Conservation (phyloP, 371 early-diverging fungal genomes). For the Mortierella sp. region DNA sequence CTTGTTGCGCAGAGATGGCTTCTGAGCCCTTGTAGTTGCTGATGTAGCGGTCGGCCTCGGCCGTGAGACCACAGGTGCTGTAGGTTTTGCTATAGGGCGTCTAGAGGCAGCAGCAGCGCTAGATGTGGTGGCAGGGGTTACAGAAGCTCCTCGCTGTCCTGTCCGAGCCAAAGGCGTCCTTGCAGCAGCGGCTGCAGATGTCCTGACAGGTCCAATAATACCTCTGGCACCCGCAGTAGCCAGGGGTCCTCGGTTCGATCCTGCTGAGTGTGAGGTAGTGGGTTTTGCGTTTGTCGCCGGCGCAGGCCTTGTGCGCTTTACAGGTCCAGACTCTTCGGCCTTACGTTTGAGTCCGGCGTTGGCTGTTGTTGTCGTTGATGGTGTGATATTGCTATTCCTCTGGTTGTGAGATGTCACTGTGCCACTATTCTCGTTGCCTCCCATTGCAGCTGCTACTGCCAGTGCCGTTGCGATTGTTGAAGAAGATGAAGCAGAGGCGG, state of each 20-base stretch:
- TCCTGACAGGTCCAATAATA: background rate
- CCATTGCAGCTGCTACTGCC: conserved; percentile 45
- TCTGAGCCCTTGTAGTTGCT: background rate
- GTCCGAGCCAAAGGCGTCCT: conserved; percentile 22
- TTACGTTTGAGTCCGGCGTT: conserved; percentile 32
- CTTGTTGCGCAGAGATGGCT: background rate
- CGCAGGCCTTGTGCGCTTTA: conserved; percentile 21
- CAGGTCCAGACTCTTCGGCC: conserved; percentile 25
- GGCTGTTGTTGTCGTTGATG: conserved; percentile 2
- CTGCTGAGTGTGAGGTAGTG: background rate
- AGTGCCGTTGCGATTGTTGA: conserved; percentile 47
- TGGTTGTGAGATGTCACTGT: conserved; percentile 1
- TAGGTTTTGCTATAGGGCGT: background rate
- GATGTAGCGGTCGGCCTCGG: conserved; percentile 4
- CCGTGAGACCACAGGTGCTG: conserved; percentile 13
- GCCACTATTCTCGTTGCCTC: conserved; percentile 27
- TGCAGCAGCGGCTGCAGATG: background rate
- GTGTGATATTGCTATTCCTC: background rate
- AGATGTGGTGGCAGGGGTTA: background rate
- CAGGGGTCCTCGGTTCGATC: conserved; percentile 7
- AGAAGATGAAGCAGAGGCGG: conserved; percentile 36
- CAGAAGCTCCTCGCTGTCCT: conserved; percentile 2
- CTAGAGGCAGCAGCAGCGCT: conserved; percentile 1
- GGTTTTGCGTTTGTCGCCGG: conserved; percentile 13
- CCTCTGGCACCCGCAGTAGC: background rate